Evolutionary conservation across 176 grass and related monocot species (phyloP).

Genomic region (Carex scoparia): DNA sequence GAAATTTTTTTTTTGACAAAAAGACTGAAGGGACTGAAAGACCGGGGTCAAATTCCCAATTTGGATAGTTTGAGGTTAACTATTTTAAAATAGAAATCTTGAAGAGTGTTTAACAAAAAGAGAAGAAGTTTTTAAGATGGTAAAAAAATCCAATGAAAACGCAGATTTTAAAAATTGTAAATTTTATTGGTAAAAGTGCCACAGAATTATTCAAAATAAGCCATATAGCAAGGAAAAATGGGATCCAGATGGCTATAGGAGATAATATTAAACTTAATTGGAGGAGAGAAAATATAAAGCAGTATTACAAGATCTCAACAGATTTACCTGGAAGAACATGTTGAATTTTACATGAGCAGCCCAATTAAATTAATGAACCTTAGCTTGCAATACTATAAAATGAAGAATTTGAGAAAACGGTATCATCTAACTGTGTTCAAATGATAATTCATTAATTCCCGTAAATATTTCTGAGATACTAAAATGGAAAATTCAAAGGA

Average conservation of each 20-base stretch:
- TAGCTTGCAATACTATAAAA: background rate
- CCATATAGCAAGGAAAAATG: background rate
- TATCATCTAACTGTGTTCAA: background rate
- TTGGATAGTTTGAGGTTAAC: background rate
- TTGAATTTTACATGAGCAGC: background rate
- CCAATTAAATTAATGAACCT: background rate
- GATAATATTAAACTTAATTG: background rate
- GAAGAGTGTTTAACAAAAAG: background rate
- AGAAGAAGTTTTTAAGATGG: background rate
- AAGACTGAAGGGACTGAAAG: background rate
- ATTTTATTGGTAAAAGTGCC: background rate
- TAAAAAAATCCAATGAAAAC: background rate
- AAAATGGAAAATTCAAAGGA: background rate
- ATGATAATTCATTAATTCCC: background rate
- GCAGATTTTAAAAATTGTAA: conserved; percentile 1
- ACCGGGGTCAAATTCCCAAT: background rate
- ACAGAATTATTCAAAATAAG: background rate
- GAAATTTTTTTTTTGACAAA: background rate
- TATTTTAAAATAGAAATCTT: background rate
- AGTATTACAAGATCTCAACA: background rate
- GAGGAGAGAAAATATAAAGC: background rate
- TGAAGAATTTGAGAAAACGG: conserved; percentile 12
- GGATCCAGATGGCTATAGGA: background rate
- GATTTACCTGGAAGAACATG: background rate
- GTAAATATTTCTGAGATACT: background rate